Evolutionary conservation across 768 basidiomycete species (phyloP).

Genomic region (Boletales sp.): DNA sequence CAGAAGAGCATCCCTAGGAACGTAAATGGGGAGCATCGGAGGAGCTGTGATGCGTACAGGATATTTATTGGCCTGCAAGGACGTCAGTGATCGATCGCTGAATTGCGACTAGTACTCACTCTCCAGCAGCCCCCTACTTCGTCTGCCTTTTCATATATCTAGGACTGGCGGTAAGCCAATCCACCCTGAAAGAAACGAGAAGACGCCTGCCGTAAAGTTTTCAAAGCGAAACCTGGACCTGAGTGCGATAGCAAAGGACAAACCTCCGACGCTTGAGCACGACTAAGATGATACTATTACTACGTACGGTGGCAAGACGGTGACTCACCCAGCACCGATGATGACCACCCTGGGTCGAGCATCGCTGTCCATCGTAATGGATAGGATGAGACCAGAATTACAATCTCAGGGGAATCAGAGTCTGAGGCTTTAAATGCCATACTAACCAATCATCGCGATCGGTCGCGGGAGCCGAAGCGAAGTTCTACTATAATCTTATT

Average conservation of each 20-base stretch:
- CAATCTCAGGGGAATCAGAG: no score
- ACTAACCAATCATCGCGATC: no score
- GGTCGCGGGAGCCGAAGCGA: no score
- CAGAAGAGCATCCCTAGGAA: conserved; percentile 42
- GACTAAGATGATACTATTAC: neutral
- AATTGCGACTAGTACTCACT: conserved; percentile 29
- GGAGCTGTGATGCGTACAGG: conserved; percentile 11
- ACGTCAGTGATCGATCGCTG: neutral
- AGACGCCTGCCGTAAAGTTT: conserved; percentile 38
- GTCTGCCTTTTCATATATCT: conserved; percentile 44
- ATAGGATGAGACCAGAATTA: neutral
- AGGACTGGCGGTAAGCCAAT: neutral
- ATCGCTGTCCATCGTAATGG: neutral
- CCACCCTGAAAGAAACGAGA: neutral
- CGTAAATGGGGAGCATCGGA: neutral
- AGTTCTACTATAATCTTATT: no score
- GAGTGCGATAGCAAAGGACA: conserved; percentile 41
- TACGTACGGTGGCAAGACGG: no score
- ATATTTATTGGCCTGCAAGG: conserved; percentile 29
- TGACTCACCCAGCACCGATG: conserved; percentile 21
- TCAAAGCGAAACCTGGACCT: conserved; percentile 34
- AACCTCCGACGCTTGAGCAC: conserved; percentile 36
- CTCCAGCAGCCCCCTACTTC: conserved; percentile 53
- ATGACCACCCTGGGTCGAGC: conserved; percentile 15
- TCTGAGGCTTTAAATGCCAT: no score